A percentile compares a stretch with the other conserved stretches of the same genome.
phyloP scores from a whole-genome alignment of 169 alveolate species.

The Babesia sp. region DNA sequence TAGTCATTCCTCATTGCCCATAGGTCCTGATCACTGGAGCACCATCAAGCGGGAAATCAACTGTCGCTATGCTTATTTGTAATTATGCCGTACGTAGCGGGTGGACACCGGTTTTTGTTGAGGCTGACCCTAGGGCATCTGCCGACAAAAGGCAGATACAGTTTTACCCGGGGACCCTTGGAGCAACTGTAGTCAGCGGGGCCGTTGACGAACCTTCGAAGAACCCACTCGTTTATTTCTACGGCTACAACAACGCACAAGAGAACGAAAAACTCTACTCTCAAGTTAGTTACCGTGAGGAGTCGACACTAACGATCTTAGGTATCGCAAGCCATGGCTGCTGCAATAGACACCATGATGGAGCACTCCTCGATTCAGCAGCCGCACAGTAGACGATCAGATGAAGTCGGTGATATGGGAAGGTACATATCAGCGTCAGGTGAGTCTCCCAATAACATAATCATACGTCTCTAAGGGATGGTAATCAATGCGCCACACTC shows the following conservation, averaged over 20 bases:
- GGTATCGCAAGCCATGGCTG: slow-evolving; percentile 57
- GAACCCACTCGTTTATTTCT: slow-evolving; percentile 77
- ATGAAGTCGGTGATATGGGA: slow-evolving; percentile 48
- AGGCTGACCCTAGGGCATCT: slow-evolving; percentile 83
- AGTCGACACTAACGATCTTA: slow-evolving; percentile 24
- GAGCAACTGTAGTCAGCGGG: slow-evolving; percentile 55
- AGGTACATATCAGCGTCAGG: slow-evolving; percentile 56
- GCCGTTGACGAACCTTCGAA: slow-evolving; percentile 52
- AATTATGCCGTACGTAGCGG: slow-evolving; percentile 84
- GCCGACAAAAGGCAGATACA: slow-evolving; percentile 76
- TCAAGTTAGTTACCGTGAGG: slow-evolving; percentile 50
- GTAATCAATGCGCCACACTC: slow-evolving; percentile 86
- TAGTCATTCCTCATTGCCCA: background rate
- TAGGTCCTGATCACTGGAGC: slow-evolving; percentile 83
- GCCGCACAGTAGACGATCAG: slow-evolving; percentile 40
- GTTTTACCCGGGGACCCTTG: slow-evolving; percentile 79
- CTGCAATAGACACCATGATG: slow-evolving; percentile 41
- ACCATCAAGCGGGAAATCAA: slow-evolving; percentile 85
- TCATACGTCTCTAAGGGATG: slow-evolving; percentile 46
- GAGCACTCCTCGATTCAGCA: slow-evolving; percentile 3
- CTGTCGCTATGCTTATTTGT: slow-evolving; percentile 78
- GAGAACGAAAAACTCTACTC: slow-evolving; percentile 76
- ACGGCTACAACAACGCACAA: slow-evolving; percentile 78
- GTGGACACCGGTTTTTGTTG: slow-evolving; percentile 82
- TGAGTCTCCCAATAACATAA: background rate